phyloP scores from a whole-genome alignment of 2,329 filamentous ascomycete genomes.

The Curvularia lunata region DNA sequence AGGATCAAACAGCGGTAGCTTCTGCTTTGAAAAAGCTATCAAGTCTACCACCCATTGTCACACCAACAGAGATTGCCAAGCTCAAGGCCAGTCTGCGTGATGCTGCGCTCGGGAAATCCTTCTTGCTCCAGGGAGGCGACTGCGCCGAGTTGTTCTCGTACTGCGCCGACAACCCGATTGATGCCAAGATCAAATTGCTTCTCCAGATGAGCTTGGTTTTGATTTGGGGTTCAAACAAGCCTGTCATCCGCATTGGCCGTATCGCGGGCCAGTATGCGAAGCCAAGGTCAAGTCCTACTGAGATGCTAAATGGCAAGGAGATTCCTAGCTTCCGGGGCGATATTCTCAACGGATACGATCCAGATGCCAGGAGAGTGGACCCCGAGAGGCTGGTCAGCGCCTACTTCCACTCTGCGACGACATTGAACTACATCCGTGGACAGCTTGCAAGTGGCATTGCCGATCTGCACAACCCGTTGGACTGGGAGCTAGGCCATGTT shows the following conservation, averaged over 20 bases:
- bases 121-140: constrained; percentile 94
- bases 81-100: constrained; percentile 80
- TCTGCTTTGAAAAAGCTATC: constrained; percentile 69
- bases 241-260: constrained; percentile 89
- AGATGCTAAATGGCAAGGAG: constrained; percentile 78
- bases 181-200: constrained; percentile 95
- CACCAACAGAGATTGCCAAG: constrained; percentile 78
- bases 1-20: constrained; percentile 65
- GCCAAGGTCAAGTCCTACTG: constrained; percentile 85
- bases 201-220: constrained; percentile 96
- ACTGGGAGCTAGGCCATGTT: constrained; percentile 95
- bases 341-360: constrained; percentile 87
- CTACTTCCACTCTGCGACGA: constrained; percentile 95
- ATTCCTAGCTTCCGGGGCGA: constrained; percentile 93
- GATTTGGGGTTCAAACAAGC: constrained; percentile 83
- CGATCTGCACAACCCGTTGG: constrained; percentile 88
- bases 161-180: constrained; percentile 86
- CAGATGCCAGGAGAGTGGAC: constrained; percentile 78
- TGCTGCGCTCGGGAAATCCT: constrained; percentile 88
- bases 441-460: constrained; percentile 87
- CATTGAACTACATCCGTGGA: constrained; percentile 88
- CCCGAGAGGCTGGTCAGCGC: constrained; percentile 84
- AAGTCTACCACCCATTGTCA: constrained; percentile 77
- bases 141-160: constrained; percentile 98
- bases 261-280: constrained; percentile 99